Evolutionary conservation across 805 yeast genomes (phyloP).

Genomic region (Myxozyma monticola): DNA sequence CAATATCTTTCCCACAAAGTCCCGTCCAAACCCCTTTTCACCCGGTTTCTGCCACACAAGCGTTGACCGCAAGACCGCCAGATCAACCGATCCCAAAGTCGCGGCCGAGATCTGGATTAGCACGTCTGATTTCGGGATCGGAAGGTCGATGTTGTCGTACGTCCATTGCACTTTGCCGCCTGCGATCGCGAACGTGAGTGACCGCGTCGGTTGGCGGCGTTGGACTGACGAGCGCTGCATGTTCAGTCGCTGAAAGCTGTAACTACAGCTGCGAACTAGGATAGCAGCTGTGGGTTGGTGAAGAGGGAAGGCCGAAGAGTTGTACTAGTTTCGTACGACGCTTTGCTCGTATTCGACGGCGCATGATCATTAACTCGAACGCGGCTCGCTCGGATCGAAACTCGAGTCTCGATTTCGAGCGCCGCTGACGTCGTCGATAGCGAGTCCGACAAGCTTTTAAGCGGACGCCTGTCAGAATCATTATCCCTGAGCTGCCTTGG

Average conservation of each 20-base stretch:
- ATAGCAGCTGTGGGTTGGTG: neutral
- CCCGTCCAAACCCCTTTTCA: slow-evolving; percentile 69
- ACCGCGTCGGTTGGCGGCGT: slow-evolving; percentile 23
- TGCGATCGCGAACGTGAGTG: slow-evolving; percentile 25
- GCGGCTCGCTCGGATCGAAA: no score
- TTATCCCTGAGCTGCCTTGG: no score
- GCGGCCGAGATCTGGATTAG: slow-evolving; percentile 61
- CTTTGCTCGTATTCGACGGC: no score
- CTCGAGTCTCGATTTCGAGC: no score
- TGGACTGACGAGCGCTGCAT: no score
- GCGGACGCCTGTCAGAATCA: no score
- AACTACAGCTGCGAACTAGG: no score
- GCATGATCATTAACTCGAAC: no score
- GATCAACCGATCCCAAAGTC: slow-evolving; percentile 65
- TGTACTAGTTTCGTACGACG: no score
- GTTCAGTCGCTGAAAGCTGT: no score
- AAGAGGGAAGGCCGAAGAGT: neutral
- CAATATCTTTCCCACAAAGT: slow-evolving; percentile 60
- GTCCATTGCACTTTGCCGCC: slow-evolving; percentile 28
- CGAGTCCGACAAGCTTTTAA: no score
- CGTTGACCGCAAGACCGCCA: slow-evolving; percentile 59
- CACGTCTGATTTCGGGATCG: slow-evolving; percentile 49
- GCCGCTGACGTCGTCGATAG: no score
- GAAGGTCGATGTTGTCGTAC: slow-evolving; percentile 43
- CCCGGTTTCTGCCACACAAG: slow-evolving; percentile 43